These are phyloP conservation scores for Cicer chorassanicum DNA, from an alignment of 306 rosid genomes.

Conservation along the genomic window DNA sequence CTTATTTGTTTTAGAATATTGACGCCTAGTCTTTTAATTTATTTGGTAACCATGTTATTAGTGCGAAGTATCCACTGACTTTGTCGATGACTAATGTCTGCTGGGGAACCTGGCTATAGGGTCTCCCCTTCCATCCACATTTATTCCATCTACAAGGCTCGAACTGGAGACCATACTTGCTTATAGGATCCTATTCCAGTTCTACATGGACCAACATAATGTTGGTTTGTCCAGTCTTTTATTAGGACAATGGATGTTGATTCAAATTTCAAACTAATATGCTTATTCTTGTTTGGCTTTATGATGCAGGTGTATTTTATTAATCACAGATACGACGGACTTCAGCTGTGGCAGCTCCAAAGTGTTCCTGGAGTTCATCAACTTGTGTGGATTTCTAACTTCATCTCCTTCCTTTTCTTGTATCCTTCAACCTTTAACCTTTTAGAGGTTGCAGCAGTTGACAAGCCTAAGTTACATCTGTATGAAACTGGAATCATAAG, in stretches of 20 bases:
- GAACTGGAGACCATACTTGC: too few relatives aligned
- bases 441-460: constrained; percentile 95
- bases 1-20: constrained; percentile 11
- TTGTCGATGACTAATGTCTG: too few relatives aligned
- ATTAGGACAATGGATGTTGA: constrained; percentile 19
- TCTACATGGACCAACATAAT: too few relatives aligned
- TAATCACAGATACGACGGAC: constrained; percentile 91
- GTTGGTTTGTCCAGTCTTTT: background rate
- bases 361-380: constrained; percentile 71
- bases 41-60: too few relatives aligned
- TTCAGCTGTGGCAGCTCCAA: constrained; percentile 92
- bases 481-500: constrained; percentile 98
- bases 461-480: constrained; percentile 96
- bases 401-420: constrained; percentile 82
- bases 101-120: too few relatives aligned
- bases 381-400: constrained; percentile 80
- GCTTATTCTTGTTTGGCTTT: constrained; percentile 38
- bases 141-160: too few relatives aligned
- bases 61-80: too few relatives aligned
- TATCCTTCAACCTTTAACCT: constrained; percentile 97
- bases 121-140: too few relatives aligned
- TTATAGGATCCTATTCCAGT: too few relatives aligned
- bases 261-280: constrained; percentile 42
- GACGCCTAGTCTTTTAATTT: background rate
- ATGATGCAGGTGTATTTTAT: constrained; percentile 86